Conservation (phyloP, 345 rosid genomes). For the Acer yangbiense region DNA sequence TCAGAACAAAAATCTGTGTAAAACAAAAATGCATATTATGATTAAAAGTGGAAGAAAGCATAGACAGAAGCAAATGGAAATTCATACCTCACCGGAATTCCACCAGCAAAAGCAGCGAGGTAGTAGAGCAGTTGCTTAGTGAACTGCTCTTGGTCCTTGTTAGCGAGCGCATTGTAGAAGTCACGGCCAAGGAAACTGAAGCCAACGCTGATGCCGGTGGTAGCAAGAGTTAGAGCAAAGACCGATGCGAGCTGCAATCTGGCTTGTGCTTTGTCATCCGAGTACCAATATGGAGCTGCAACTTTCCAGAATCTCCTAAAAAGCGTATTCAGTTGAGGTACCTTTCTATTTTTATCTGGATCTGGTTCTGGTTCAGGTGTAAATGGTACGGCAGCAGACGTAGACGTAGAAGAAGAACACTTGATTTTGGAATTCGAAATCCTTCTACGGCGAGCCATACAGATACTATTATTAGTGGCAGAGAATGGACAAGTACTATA, state of each 20-base stretch:
- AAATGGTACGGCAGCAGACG: not conserved
- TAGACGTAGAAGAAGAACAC: not conserved
- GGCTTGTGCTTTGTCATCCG: conserved; percentile 77
- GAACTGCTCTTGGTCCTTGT: conserved; percentile 94
- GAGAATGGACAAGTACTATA: too few relatives aligned
- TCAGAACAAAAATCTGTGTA: conserved; percentile 79
- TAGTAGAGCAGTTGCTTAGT: conserved; percentile 82
- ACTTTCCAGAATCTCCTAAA: conserved; percentile 81
- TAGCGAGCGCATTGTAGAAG: conserved; percentile 91
- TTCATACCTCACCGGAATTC: conserved; percentile 80
- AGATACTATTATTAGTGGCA: too few relatives aligned
- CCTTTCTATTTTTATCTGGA: conserved; percentile 29
- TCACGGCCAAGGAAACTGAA: conserved; percentile 98
- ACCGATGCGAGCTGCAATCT: conserved; percentile 82
- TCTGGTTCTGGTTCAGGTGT: not conserved
- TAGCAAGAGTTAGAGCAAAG: conserved; percentile 84
- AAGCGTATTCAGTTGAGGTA: conserved; percentile 44
- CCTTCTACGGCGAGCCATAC: not conserved
- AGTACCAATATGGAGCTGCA: conserved; percentile 88
- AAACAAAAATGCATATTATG: not conserved
- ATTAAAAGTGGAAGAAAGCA: not conserved
- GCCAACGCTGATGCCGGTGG: conserved; percentile 94
- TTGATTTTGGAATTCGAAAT: not conserved
- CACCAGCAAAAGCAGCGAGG: conserved; percentile 85
- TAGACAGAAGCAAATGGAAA: conserved; percentile 1